Base-by-base conservation (phyloP, 2,329 filamentous ascomycete species). In the Aspergillus viridinutans region DNA sequence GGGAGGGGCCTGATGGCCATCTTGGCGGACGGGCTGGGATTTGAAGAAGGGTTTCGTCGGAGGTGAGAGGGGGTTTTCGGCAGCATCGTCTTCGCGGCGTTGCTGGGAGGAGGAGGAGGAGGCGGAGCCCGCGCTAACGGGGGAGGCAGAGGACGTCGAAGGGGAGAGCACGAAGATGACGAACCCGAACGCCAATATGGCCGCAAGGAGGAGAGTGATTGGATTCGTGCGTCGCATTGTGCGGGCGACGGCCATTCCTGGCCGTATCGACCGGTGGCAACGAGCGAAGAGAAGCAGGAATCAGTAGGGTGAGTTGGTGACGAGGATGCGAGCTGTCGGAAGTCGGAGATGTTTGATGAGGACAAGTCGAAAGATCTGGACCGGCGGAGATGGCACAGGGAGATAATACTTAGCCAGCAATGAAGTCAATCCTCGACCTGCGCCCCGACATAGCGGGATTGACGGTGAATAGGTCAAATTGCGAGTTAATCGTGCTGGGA, bases 151-250 rank as follows among this genome's bases (percentile, higher is more conserved):
- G 8, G 80, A 73, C 28, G 43, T 7, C 21, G 83, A 79, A 35
- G 78, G 54, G 78, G 74, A 64, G 72, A 80, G 64, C 76, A 77
- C 55, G 77, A 72, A 61, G 80, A 75, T 47, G 73, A 90, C 73
- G 76, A 89, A 85, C 77, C 89, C 84, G 70, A 94, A 82, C 73
- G 86, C 86, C 58, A 94, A 82, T 57, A 90, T 76, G 64, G 79
- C 81, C 67, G 90, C 90, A 64, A 95, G 81, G 64, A 88, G 73
- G 62, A 93, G 78, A 54, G 89, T 93, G 69, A 89, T 81, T 61
- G 90, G 88, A 76, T 86, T 94, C 72, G 88, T 85, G 78, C 89
- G 89, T 78, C 90, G 90, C 71, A 93, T 83, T 61, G 81, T 80
- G 77, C 90, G 89, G 70, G 81, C 71, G 65, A 81, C 76, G 67